phyloP scores from a whole-genome alignment of 495 filamentous ascomycete species.

The Chaetomium tenue region DNA sequence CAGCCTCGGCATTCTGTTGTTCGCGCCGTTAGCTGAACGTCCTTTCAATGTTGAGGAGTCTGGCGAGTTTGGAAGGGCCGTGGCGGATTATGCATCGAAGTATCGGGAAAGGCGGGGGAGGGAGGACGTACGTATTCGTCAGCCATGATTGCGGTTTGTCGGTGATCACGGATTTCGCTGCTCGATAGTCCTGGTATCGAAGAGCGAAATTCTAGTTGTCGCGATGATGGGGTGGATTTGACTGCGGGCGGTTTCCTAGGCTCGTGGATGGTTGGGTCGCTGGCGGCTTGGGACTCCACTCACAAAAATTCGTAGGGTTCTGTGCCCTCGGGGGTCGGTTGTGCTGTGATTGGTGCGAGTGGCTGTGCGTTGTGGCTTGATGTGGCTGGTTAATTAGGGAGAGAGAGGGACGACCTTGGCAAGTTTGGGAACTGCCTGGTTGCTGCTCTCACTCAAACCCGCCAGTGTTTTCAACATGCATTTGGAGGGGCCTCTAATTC shows the following conservation, averaged over 20 bases:
- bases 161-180: slow-evolving; percentile 41
- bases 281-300: slow-evolving; percentile 28
- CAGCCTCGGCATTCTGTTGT: slow-evolving; percentile 84
- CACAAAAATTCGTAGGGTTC: slow-evolving; percentile 41
- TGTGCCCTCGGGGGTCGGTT: slow-evolving; percentile 33
- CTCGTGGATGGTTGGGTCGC: slow-evolving; percentile 26
- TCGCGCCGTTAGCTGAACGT: slow-evolving; percentile 41
- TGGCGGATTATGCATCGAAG: background rate
- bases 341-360: slow-evolving; percentile 22
- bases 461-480: too few relatives aligned
- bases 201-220: slow-evolving; percentile 39
- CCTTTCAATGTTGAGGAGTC: background rate
- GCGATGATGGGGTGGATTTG: slow-evolving; percentile 37
- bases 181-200: slow-evolving; percentile 42
- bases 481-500: too few relatives aligned
- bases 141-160: slow-evolving; percentile 75
- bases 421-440: too few relatives aligned
- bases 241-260: slow-evolving; percentile 26
- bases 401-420: too few relatives aligned
- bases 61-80: background rate
- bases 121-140: slow-evolving; percentile 85
- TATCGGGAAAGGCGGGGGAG: background rate
- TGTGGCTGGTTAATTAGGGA: slow-evolving; percentile 5
- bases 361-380: slow-evolving; percentile 16
- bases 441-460: too few relatives aligned